Base-by-base conservation (phyloP, 164 flowering plant genomes). In the Houttuynia cordata region DNA sequence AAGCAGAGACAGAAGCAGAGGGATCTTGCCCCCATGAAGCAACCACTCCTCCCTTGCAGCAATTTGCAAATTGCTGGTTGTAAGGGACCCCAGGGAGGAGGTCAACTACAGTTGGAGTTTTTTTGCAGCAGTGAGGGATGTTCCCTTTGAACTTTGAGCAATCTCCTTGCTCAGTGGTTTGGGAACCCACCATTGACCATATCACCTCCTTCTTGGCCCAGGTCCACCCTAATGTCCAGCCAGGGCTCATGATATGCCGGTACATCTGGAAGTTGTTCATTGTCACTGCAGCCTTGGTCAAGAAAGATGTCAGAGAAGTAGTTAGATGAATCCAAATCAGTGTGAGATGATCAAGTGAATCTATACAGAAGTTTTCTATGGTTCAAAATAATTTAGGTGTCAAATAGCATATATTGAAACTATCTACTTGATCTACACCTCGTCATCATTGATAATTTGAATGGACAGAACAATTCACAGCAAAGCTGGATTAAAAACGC, bases 181-280 rank as follows among this genome's bases (percentile, higher is more conserved):
- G 92, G 21, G 79, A 83, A 57, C 97, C 97, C 37, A 74, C 64
- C 79, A 80, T 80, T 55, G 79, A 75, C 97, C 95, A 89, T 55
- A 83, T 81, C 50, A 89, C 94, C 60, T 89, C 96, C 59, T 82
- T 83, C 70, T 82, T 83, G 0, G 89, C 86, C 96, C 96, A 86
- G 41, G 88, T 75, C 94, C 94, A 89, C 19, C 87, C 87, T 10
- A 87, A 24, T 18, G 75, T 78, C 90, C 90, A 82, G 0, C 90
- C 87, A 3, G 90, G 90, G 60, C 50, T 74, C 77, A 70, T 70
- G 8, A 84, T 82, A 65, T 79, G 85, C 40, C 90, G 76, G 53
- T 75, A 79, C 79, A 67, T 74, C 69, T 85, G 87, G 70, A 82
- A 85, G 67, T 83, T 85, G 75, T 71, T 71, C 77, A 85, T 81